These are phyloP conservation scores for Dothidotthia symphoricarpi DNA, from an alignment of 2,329 filamentous ascomycete species.

Conservation along the genomic window DNA sequence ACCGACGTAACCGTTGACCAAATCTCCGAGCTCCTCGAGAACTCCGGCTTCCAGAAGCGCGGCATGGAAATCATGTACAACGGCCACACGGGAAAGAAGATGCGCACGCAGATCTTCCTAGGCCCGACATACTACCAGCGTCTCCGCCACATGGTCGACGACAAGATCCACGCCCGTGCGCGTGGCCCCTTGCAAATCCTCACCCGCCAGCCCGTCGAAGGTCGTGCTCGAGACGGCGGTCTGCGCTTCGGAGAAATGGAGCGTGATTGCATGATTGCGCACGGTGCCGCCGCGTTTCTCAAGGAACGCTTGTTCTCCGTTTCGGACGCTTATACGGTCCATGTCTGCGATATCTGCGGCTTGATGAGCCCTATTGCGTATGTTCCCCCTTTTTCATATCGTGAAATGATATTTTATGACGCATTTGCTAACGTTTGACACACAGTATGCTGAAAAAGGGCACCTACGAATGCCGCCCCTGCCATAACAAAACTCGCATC, in stretches of 20 bases:
- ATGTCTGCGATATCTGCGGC: constrained; percentile 97
- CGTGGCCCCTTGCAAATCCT: constrained; percentile 95
- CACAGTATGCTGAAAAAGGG: constrained; percentile 86
- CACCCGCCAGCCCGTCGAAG: constrained; percentile 94
- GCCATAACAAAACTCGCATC: constrained; percentile 99
- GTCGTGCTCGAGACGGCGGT: constrained; percentile 96
- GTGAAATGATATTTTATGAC: no score
- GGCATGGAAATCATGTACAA: constrained; percentile 99
- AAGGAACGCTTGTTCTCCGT: constrained; percentile 98
- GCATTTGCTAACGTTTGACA: no score
- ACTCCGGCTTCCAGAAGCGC: constrained; percentile 92
- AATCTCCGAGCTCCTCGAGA: constrained; percentile 79
- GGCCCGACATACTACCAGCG: constrained; percentile 99
- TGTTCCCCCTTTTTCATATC: constrained; percentile 56
- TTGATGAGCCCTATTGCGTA: constrained; percentile 99
- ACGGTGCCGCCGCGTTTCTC: constrained; percentile 92
- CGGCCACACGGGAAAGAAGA: constrained; percentile 91
- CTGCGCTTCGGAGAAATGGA: constrained; percentile 99
- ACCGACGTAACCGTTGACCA: constrained; percentile 96
- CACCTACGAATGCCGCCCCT: constrained; percentile 93
- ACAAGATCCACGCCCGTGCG: constrained; percentile 99
- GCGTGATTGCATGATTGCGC: constrained; percentile 99
- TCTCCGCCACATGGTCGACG: constrained; percentile 98
- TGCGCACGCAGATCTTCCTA: constrained; percentile 92
- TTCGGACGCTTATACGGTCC: constrained; percentile 94